Evolutionary conservation across 441 rosid species (phyloP), one percentile per base, ranked within the genome.

Genomic region (Caryocar brasiliense): DNA sequence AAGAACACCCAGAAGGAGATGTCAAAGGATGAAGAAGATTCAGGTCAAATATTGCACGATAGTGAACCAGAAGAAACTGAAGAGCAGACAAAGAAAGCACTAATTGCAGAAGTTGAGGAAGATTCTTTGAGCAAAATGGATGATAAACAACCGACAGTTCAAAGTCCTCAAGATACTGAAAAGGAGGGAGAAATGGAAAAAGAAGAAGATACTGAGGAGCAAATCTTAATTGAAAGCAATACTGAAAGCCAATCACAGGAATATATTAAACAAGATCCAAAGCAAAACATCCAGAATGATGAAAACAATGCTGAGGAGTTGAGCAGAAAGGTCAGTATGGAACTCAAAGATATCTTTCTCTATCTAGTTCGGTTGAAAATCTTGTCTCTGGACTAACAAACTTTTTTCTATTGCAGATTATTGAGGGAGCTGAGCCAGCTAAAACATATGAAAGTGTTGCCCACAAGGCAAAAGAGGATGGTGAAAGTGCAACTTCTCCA

Each of bases 281-380:
- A 37, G 14, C 24, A 47, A 53, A 40, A 61, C 47, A 37, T 43
- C 7, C 43, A 57, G 42, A 29, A 41, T 29, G 46, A 48, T 6
- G 15, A 38, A 29, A 38, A 27, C 25, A 38, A 37, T 10, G 25
- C 52, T 14, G 48, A 51, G 20, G 41, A 51, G 13, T 40, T 54
- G 1, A n/a, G 47, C 22, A 28, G 17, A 56, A 61, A 68, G 74
- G 77, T 72, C 26, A 51, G 56, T 7, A 19, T 6, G 35, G 39
- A 53, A 25, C 12, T 28, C 15, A 18, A 5, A 7, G 2, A 15
- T 11, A 6, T 8, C 18, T 33, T 45, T n/a, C 17, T 37, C n/a
- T 7, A 28, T 47, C 4, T 17, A 50, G 27, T 56, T 43, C 33
- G 18, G 29, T 29, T n/a, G 3, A 28, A 28, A 26, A 10, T 11